Conservation (phyloP, 2,329 filamentous ascomycete genomes). For the Aspergillus chevalieri region DNA sequence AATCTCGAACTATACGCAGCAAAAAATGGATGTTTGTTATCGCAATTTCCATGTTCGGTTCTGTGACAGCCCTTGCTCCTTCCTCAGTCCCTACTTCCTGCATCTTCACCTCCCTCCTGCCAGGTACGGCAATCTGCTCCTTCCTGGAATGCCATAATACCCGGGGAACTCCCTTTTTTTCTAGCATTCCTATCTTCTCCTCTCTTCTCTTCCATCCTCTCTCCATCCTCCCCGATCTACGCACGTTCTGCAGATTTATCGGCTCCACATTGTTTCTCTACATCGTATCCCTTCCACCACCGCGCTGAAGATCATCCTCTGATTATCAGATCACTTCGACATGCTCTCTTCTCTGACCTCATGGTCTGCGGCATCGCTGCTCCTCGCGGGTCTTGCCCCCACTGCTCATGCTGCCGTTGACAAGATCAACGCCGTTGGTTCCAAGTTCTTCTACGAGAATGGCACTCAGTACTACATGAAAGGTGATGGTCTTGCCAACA, state of each 20-base stretch:
- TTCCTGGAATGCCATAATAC: neutral
- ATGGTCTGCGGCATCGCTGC: slow-evolving; percentile 12
- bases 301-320: neutral
- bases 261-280: neutral
- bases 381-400: slow-evolving; percentile 23
- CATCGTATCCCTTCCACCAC: neutral
- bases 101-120: too few relatives aligned
- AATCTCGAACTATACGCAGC: too few relatives aligned
- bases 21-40: too few relatives aligned
- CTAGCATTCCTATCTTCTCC: neutral
- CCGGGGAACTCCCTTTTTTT: neutral
- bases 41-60: too few relatives aligned
- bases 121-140: neutral
- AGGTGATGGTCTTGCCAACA: slow-evolving; percentile 45
- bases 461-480: slow-evolving; percentile 81
- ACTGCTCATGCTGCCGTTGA: slow-evolving; percentile 43
- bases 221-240: neutral
- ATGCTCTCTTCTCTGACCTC: slow-evolving; percentile 18
- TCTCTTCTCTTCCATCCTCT: neutral
- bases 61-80: too few relatives aligned
- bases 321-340: slow-evolving; percentile 1
- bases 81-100: too few relatives aligned
- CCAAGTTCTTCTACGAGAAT: slow-evolving; percentile 79
- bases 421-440: slow-evolving; percentile 58
- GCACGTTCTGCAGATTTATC: neutral